Evolutionary conservation across 2,329 filamentous ascomycete genomes (phyloP), one percentile per base, ranked within the genome.

Genomic region (Trichoderma brevicompactum): DNA sequence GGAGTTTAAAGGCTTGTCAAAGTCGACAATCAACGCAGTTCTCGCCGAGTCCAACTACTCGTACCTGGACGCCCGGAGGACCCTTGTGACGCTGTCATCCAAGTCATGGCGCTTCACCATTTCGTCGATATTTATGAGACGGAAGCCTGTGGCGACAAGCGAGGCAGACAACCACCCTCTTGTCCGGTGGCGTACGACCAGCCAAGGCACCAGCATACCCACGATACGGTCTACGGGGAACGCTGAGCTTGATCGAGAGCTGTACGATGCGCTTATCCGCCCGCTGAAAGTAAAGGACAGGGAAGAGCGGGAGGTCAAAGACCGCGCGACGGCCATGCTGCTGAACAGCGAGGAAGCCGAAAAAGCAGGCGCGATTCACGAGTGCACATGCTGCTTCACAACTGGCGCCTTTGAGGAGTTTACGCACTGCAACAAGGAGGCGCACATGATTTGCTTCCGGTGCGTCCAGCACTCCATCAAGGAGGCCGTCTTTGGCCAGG

Each of bases 401-500:
- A 85, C 89, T 9, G 85, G 83, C 13, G 80, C 89, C 0, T 92
- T 94, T 68, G 90, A 94, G 74, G 86, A 91, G 71, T 84, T 94
- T 65, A 87, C 90, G 0, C 84, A 86, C n/a, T 95, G 92, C 79
- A 85, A 85, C 72, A 77, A 81, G 38, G 82, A 85, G 2, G 88
- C 86, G 1, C 92, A 95, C 77, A 85, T 91, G 73, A 83, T 94
- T 63, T 95, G 92, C 78, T 89, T 94, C 77, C 86, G 86, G 52
- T 98, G 95, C 76, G 89, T 98, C 58, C 89, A 89, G 68, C 87
- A 90, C 69, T 89, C 93, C 10, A 85, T 94, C 66, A 90, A 89
- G 56, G 94, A 98, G 75, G 93, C 94, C 2, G 81, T 98, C 0
- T 98, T 96, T 74, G 95, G 95, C 0, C 95, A 98, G 76, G 92